These are phyloP conservation scores for Penicillium antarcticum DNA, from an alignment of 495 filamentous ascomycete genomes.

Conservation along the genomic window DNA sequence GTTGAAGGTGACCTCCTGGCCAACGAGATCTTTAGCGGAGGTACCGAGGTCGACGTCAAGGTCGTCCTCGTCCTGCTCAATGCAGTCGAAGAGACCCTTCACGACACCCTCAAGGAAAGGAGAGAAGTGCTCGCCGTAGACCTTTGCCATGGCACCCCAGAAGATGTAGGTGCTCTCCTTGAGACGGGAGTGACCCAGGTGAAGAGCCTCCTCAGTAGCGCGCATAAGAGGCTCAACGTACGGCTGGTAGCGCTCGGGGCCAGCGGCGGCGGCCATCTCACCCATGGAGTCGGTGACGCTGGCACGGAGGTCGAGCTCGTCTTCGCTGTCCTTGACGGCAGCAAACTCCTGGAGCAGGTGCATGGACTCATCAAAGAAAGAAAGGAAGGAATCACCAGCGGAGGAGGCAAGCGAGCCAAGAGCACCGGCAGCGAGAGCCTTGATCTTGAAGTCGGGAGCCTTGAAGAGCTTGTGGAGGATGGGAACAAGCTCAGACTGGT, in stretches of 20 bases:
- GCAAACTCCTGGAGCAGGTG: slow-evolving; percentile 78
- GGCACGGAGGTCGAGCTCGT: slow-evolving; percentile 85
- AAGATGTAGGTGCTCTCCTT: slow-evolving; percentile 95
- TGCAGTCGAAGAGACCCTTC: slow-evolving; percentile 76
- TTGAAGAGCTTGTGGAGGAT: slow-evolving; percentile 77
- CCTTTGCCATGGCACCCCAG: slow-evolving; percentile 90
- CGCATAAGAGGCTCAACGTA: slow-evolving; percentile 87
- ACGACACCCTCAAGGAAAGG: slow-evolving; percentile 84
- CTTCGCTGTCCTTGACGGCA: slow-evolving; percentile 79
- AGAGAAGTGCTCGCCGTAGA: slow-evolving; percentile 87
- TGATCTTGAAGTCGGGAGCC: slow-evolving; percentile 83
- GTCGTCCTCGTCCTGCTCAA: slow-evolving; percentile 88
- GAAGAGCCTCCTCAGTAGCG: slow-evolving; percentile 85
- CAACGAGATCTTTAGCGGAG: slow-evolving; percentile 72
- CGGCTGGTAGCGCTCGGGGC: slow-evolving; percentile 78
- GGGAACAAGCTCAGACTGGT: slow-evolving; percentile 77
- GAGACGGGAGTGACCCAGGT: slow-evolving; percentile 84
- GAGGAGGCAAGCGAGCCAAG: slow-evolving; percentile 86
- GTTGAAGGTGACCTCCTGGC: slow-evolving; percentile 69
- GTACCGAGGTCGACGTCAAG: slow-evolving; percentile 76
- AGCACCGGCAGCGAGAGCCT: slow-evolving; percentile 82
- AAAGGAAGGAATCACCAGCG: slow-evolving; percentile 75
- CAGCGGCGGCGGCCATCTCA: slow-evolving; percentile 85
- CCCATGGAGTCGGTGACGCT: slow-evolving; percentile 89
- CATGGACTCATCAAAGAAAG: slow-evolving; percentile 90